Evolutionary conservation across 495 filamentous ascomycete genomes (phyloP).

Genomic region (Penicillium turbatum): DNA sequence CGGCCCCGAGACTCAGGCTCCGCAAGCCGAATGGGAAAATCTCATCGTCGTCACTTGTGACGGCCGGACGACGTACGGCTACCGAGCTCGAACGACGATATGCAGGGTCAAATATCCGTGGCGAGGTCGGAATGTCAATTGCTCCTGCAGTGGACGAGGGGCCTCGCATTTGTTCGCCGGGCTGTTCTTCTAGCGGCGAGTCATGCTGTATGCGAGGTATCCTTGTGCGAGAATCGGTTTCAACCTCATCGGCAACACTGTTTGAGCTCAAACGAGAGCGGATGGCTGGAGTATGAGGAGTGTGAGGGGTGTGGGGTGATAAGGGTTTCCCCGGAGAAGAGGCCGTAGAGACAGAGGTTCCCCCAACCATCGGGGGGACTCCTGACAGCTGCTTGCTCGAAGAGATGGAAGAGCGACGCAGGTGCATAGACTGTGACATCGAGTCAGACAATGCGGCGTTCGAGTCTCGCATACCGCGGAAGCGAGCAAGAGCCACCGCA

Average conservation of each 20-base stretch:
- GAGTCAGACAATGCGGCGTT: constrained; percentile 82
- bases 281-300: constrained; percentile 88
- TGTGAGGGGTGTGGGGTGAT: constrained; percentile 91
- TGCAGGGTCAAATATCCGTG: constrained; percentile 55
- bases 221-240: constrained; percentile 27
- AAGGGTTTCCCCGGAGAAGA: constrained; percentile 90
- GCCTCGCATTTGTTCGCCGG: constrained; percentile 40
- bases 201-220: constrained; percentile 30
- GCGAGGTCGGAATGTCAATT: constrained; percentile 81
- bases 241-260: constrained; percentile 71
- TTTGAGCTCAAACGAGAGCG: constrained; percentile 88
- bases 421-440: constrained; percentile 75
- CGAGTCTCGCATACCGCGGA: constrained; percentile 79
- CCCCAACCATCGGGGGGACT: constrained; percentile 78
- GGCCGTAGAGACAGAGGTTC: constrained; percentile 75
- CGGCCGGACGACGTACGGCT: constrained; percentile 59
- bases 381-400: constrained; percentile 81
- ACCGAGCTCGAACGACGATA: constrained; percentile 73
- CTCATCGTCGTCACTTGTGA: constrained; percentile 56
- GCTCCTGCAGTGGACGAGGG: constrained; percentile 54
- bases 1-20: constrained; percentile 70
- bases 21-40: constrained; percentile 61
- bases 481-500: constrained; percentile 67
- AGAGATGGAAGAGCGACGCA: constrained; percentile 77
- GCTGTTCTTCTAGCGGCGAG: constrained; percentile 36